Evolutionary conservation across 768 basidiomycete species (phyloP).

Genomic region (Kwoniella europaea): DNA sequence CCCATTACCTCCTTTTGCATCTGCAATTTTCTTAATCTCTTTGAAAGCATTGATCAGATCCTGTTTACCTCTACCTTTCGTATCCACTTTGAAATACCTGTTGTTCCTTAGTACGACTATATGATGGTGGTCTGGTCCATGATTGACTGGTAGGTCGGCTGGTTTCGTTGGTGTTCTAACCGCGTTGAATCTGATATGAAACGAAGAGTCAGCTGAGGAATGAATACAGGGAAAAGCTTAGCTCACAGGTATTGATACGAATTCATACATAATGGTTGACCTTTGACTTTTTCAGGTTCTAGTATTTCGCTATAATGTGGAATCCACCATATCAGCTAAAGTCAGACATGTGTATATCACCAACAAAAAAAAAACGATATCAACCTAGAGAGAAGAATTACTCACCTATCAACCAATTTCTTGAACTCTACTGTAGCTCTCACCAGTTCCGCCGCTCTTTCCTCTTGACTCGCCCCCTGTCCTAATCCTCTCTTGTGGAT

Average conservation of each 20-base stretch:
- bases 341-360: neutral
- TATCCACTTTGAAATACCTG: slow-evolving; percentile 81
- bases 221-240: neutral
- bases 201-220: neutral
- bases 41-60: slow-evolving; percentile 71
- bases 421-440: slow-evolving; percentile 87
- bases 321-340: slow-evolving; percentile 8
- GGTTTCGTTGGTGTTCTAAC: slow-evolving; percentile 84
- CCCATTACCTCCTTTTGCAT: slow-evolving; percentile 64
- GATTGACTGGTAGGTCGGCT: slow-evolving; percentile 81
- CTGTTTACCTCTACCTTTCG: slow-evolving; percentile 67
- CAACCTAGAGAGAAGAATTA: slow-evolving; percentile 8
- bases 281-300: slow-evolving; percentile 82
- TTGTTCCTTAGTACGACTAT: slow-evolving; percentile 90
- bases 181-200: slow-evolving; percentile 73
- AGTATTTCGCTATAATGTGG: slow-evolving; percentile 66
- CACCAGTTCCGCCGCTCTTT: slow-evolving; percentile 78
- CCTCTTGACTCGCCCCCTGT: slow-evolving; percentile 62
- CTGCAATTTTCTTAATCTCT: slow-evolving; percentile 81
- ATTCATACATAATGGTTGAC: slow-evolving; percentile 78
- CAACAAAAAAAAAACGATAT: neutral
- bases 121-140: slow-evolving; percentile 80
- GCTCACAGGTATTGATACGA: slow-evolving; percentile 92
- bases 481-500: slow-evolving; percentile 74
- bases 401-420: slow-evolving; percentile 77